Evolutionary conservation across 2,329 filamentous ascomycete species (phyloP), one percentile per base, ranked within the genome.

Genomic region (Aspergillus fumigatus): DNA sequence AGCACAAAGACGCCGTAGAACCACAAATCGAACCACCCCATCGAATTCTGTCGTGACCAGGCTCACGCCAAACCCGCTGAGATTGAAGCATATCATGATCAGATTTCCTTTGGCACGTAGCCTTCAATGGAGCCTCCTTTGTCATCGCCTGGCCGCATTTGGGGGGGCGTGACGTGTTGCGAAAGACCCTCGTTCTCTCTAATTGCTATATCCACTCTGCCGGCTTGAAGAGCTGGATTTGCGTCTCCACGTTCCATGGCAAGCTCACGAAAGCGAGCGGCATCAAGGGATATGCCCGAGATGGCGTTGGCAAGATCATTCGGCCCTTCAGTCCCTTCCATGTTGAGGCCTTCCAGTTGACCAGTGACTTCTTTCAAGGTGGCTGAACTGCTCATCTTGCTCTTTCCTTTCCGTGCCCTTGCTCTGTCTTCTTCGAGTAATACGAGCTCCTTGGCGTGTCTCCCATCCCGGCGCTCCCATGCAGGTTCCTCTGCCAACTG

Each of bases 401-500:
- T 57, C 47, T 67, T 64, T 5, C 62, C 56, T 54, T 60, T 54
- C 21, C 60, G 61, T 11, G 60, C 52, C 27, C 43, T 59, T 3
- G 64, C 62, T 45, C 73, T 68, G 5, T 64, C 83, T 71, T 95
- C 90, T 53, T 90, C 85, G 1, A 88, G 72, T 38, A 91, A 68
- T 38, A 88, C 81, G 59, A 91, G 83, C 47, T 79, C 70, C 43
- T 81, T 79, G 1, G 77, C 76, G 29, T 81, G 62, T 10, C 58
- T 55, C 50, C 69, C 69, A 27, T 64, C 81, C 3, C 82, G 83
- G 52, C 92, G 82, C 73, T 94, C 85, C 91, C 92, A 96, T 0
- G 89, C 90, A 0, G 92, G 90, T 60, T 88, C 87, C 69, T 94
- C 89, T 62, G 84, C 88, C 41, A 97, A 82, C 79, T 99, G 94